phyloP scores from a whole-genome alignment of 2,329 filamentous ascomycete species.

The Drechslerella coelobrocha region DNA sequence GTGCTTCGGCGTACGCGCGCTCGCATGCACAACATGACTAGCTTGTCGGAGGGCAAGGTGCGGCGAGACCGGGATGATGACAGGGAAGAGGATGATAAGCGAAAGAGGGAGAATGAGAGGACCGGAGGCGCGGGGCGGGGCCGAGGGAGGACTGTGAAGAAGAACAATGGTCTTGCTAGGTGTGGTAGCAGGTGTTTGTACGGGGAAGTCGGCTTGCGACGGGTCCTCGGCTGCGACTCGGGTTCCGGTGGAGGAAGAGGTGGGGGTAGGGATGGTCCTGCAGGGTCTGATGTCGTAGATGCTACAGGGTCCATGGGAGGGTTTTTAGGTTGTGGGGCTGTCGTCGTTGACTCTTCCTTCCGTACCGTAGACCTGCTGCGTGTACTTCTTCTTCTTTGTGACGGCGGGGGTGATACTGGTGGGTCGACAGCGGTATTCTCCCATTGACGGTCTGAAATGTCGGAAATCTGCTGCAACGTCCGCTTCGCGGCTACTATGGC shows the following conservation, averaged over 20 bases:
- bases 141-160: slow-evolving; percentile 33
- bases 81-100: background rate
- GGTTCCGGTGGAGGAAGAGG: background rate
- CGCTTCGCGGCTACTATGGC: slow-evolving; percentile 28
- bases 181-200: background rate
- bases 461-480: slow-evolving; percentile 17
- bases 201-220: slow-evolving; percentile 15
- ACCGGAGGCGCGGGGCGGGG: background rate
- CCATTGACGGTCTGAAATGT: slow-evolving; percentile 43
- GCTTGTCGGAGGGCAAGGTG: slow-evolving; percentile 28
- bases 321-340: no score
- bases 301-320: no score
- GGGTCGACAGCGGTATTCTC: background rate
- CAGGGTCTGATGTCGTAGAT: background rate
- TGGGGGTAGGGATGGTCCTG: background rate
- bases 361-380: background rate
- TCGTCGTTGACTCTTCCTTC: background rate
- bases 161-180: slow-evolving; percentile 17
- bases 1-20: slow-evolving; percentile 17
- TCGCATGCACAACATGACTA: slow-evolving; percentile 44
- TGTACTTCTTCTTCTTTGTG: background rate
- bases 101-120: slow-evolving; percentile 12
- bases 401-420: no score
- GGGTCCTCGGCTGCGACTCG: background rate
- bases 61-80: slow-evolving; percentile 5